Percentiles rank a stretch among this genome's conserved stretches.
These are phyloP conservation scores for Teunomyces barrocoloradensis DNA, from an alignment of 805 yeast species.

Conservation along the genomic window DNA sequence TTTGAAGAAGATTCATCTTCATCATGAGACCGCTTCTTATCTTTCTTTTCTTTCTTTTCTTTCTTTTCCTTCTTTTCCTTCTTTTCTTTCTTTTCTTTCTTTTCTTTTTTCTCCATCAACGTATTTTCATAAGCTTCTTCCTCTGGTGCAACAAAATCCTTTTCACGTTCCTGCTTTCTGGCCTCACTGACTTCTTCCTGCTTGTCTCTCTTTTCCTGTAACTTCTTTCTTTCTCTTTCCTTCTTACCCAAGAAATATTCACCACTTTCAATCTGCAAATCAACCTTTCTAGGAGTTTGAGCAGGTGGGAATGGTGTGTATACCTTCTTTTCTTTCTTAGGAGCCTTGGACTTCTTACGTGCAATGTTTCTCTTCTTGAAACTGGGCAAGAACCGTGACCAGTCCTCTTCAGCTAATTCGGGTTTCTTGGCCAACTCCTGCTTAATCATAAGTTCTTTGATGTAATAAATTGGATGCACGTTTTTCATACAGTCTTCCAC, in stretches of 20 bases:
- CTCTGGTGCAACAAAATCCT: slow-evolving; percentile 83
- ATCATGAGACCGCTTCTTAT: slow-evolving; percentile 5
- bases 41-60: slow-evolving; percentile 9
- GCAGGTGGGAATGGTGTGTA: slow-evolving; percentile 99
- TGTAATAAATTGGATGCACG: slow-evolving; percentile 96
- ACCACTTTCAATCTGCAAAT: slow-evolving; percentile 96
- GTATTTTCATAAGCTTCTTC: slow-evolving; percentile 58
- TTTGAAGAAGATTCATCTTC: slow-evolving; percentile 5
- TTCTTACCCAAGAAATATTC: slow-evolving; percentile 90
- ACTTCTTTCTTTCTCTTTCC: slow-evolving; percentile 70
- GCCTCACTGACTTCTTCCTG: slow-evolving; percentile 68
- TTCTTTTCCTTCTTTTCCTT: slow-evolving; percentile 24
- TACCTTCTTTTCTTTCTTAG: slow-evolving; percentile 64
- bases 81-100: slow-evolving; percentile 24
- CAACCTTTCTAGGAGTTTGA: slow-evolving; percentile 94
- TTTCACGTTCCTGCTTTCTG: slow-evolving; percentile 66
- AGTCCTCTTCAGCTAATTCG: slow-evolving; percentile 91
- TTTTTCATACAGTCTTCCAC: slow-evolving; percentile 98
- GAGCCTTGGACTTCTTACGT: slow-evolving; percentile 78
- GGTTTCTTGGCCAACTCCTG: slow-evolving; percentile 94
- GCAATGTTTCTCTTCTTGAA: slow-evolving; percentile 96
- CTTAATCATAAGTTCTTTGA: slow-evolving; percentile 96
- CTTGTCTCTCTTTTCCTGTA: slow-evolving; percentile 74
- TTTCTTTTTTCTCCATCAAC: slow-evolving; percentile 25
- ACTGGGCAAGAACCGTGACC: slow-evolving; percentile 95